Percentiles rank a stretch among this genome's conserved stretches.
These are phyloP conservation scores for Penicillium riverlandense DNA, from an alignment of 495 filamentous ascomycete genomes.

Conservation along the genomic window DNA sequence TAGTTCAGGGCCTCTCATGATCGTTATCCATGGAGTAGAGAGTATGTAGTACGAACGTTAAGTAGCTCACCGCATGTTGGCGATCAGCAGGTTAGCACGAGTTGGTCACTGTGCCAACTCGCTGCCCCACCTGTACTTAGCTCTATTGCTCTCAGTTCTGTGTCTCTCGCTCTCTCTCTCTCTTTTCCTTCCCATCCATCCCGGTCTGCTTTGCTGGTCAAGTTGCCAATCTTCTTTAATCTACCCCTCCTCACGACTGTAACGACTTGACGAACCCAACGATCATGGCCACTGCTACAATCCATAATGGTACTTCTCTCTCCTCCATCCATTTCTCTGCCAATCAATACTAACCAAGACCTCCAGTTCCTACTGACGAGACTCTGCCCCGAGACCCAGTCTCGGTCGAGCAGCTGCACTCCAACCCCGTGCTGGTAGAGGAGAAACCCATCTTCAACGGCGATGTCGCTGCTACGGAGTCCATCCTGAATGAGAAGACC, in stretches of 20 bases:
- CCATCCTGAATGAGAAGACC: not conserved
- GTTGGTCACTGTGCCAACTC: constrained; percentile 20
- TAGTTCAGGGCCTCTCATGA: not conserved
- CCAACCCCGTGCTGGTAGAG: not conserved
- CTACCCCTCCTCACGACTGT: constrained; percentile 14
- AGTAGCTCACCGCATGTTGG: constrained; percentile 21
- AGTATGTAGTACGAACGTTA: constrained; percentile 3
- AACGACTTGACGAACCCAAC: constrained; percentile 12
- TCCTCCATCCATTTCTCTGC: not conserved
- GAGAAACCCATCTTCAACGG: not conserved
- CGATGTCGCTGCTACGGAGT: not conserved
- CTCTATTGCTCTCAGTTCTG: not conserved
- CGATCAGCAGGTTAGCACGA: constrained; percentile 10
- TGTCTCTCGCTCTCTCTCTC: not conserved
- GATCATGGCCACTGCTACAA: constrained; percentile 17
- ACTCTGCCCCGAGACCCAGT: constrained; percentile 14
- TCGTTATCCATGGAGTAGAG: too few species aligned
- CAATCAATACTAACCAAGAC: not conserved
- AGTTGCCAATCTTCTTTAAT: constrained; percentile 12
- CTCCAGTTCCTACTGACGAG: constrained; percentile 11
- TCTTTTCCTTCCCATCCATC: not conserved
- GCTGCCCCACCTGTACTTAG: constrained; percentile 3
- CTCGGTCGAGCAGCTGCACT: not conserved
- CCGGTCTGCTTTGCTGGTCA: constrained; percentile 18
- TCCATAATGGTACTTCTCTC: constrained; percentile 12